Conservation (phyloP, 371 early-diverging fungal genomes). For the Dichotomocladium elegans region DNA sequence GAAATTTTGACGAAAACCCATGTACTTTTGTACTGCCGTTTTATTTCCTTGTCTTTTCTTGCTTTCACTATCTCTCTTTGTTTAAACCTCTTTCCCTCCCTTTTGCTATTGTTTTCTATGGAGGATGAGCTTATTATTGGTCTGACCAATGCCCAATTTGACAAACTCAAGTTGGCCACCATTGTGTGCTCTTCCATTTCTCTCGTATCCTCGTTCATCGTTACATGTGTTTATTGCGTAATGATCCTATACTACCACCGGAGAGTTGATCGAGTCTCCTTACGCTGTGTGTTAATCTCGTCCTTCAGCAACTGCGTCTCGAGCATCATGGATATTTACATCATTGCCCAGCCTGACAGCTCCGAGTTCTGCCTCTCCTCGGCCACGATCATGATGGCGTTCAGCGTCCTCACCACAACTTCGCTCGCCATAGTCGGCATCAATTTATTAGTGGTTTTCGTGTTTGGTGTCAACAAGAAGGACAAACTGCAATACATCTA, state of each 20-base stretch:
- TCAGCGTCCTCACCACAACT: neutral
- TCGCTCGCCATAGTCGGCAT: neutral
- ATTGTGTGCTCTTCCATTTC: neutral
- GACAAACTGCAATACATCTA: neutral
- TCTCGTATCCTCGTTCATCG: neutral
- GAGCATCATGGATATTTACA: neutral
- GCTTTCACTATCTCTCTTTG: no score
- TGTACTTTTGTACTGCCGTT: no score
- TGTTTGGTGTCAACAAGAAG: neutral
- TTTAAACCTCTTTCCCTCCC: no score
- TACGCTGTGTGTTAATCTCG: neutral
- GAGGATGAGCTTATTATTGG: neutral
- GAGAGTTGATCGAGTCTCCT: neutral
- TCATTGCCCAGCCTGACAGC: neutral
- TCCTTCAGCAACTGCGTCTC: neutral
- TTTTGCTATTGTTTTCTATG: no score
- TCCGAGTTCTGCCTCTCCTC: neutral
- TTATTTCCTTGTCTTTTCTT: no score
- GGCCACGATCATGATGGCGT: neutral
- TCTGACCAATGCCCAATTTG: neutral
- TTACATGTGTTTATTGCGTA: neutral
- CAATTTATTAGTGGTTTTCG: neutral
- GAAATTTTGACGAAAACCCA: no score
- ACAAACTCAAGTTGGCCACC: neutral
- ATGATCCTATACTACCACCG: neutral